phyloP scores from a whole-genome alignment of 176 grass and related monocot genomes.

The Stipa capillata region DNA sequence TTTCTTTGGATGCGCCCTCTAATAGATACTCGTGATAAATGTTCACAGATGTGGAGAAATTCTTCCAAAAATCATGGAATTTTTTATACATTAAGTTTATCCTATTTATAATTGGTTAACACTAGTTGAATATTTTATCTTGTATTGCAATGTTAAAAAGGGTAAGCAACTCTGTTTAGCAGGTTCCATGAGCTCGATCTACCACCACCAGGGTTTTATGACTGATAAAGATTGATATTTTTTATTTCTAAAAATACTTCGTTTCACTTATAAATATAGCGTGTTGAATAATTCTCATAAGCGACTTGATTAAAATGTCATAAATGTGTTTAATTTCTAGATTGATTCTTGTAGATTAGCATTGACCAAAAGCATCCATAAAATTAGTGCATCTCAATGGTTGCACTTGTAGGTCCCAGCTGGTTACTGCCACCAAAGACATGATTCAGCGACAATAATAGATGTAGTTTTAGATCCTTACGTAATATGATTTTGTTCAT shows the following conservation, averaged over 20 bases:
- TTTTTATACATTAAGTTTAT: too few species aligned
- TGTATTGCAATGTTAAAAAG: conserved; percentile 1
- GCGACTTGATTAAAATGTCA: too few species aligned
- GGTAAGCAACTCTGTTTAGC: not conserved
- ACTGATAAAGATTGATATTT: too few species aligned
- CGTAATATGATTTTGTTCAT: not conserved
- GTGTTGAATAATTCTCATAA: too few species aligned
- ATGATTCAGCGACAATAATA: not conserved
- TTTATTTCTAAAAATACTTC: too few species aligned
- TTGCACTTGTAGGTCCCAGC: not conserved
- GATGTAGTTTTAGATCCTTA: not conserved
- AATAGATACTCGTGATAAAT: not conserved
- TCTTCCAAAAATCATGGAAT: not conserved
- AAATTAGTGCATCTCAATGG: not conserved
- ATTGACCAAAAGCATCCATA: not conserved
- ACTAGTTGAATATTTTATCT: not conserved
- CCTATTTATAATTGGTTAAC: not conserved
- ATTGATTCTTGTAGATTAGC: not conserved
- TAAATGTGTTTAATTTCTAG: not conserved
- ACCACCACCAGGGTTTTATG: too few species aligned
- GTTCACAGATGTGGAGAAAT: not conserved
- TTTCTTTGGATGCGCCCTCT: not conserved
- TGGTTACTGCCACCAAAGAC: not conserved
- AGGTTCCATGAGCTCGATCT: too few species aligned
- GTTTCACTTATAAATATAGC: too few species aligned